Conservation (phyloP, 495 filamentous ascomycete genomes). For the Letharia columbiana region DNA sequence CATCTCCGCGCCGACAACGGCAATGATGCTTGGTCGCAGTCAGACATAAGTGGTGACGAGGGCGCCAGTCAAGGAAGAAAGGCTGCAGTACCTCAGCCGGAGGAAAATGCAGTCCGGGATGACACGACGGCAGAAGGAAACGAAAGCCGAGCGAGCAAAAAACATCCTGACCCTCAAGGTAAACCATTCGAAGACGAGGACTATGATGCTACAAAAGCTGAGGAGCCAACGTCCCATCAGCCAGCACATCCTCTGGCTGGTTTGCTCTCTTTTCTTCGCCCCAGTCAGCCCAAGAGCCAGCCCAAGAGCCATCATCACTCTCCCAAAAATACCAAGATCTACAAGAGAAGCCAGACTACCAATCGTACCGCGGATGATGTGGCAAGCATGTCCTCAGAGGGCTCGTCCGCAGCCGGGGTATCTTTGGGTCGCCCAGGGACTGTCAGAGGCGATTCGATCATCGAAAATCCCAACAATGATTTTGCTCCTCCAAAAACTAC, state of each 20-base stretch:
- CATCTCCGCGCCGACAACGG: slow-evolving; percentile 27
- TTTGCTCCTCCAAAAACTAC: slow-evolving; percentile 82
- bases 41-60: slow-evolving; percentile 27
- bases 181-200: slow-evolving; percentile 19
- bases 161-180: not conserved
- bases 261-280: slow-evolving; percentile 57
- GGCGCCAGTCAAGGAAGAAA: slow-evolving; percentile 22
- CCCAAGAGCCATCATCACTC: slow-evolving; percentile 23
- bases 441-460: slow-evolving; percentile 38
- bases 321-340: slow-evolving; percentile 58
- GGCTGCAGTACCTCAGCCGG: slow-evolving; percentile 51
- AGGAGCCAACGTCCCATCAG: slow-evolving; percentile 26
- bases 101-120: slow-evolving; percentile 44
- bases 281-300: slow-evolving; percentile 31
- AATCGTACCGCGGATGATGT: slow-evolving; percentile 36
- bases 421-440: slow-evolving; percentile 18
- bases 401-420: slow-evolving; percentile 15
- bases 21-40: slow-evolving; percentile 26
- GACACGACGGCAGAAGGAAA: slow-evolving; percentile 36
- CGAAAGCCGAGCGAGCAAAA: slow-evolving; percentile 19
- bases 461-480: slow-evolving; percentile 37
- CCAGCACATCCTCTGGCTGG: slow-evolving; percentile 45
- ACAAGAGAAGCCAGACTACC: slow-evolving; percentile 66
- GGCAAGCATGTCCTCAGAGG: slow-evolving; percentile 28
- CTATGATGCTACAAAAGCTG: slow-evolving; percentile 22